phyloP scores from a whole-genome alignment of 805 yeast species.

The Yarrowia phangngaensis region DNA sequence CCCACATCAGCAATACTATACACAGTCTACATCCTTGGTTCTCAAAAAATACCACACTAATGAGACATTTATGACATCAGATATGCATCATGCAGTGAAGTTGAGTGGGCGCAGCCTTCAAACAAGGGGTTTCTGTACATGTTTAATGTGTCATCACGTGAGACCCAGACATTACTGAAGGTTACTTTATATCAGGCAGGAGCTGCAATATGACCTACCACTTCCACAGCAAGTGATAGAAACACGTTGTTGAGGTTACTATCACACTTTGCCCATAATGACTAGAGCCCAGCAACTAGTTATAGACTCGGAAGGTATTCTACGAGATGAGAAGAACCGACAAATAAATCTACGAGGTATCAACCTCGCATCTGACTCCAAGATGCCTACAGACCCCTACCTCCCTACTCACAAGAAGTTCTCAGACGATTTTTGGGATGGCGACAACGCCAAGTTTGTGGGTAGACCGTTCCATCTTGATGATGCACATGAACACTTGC shows the following conservation, averaged over 20 bases:
- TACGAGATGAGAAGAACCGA: slow-evolving; percentile 55
- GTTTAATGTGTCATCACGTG: too few relatives aligned
- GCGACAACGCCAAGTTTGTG: slow-evolving; percentile 68
- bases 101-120: too few relatives aligned
- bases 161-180: too few relatives aligned
- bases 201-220: too few relatives aligned
- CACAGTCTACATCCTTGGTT: too few relatives aligned
- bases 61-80: too few relatives aligned
- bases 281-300: slow-evolving; percentile 9
- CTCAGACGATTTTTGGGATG: slow-evolving; percentile 48
- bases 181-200: too few relatives aligned
- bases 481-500: slow-evolving; percentile 66
- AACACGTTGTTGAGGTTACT: slow-evolving; percentile 9
- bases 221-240: slow-evolving; percentile 6
- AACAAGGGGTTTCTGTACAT: too few relatives aligned
- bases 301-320: slow-evolving; percentile 50
- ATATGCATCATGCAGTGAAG: too few relatives aligned
- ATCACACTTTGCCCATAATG: slow-evolving; percentile 12
- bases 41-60: too few relatives aligned
- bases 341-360: slow-evolving; percentile 67
- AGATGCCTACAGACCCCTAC: slow-evolving; percentile 59
- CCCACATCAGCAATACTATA: too few relatives aligned
- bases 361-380: slow-evolving; percentile 70
- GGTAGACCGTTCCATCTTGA: slow-evolving; percentile 73
- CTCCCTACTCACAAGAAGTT: slow-evolving; percentile 42